Evolutionary conservation across 208 protist species (phyloP).

Genomic region (Leishmania turanica): DNA sequence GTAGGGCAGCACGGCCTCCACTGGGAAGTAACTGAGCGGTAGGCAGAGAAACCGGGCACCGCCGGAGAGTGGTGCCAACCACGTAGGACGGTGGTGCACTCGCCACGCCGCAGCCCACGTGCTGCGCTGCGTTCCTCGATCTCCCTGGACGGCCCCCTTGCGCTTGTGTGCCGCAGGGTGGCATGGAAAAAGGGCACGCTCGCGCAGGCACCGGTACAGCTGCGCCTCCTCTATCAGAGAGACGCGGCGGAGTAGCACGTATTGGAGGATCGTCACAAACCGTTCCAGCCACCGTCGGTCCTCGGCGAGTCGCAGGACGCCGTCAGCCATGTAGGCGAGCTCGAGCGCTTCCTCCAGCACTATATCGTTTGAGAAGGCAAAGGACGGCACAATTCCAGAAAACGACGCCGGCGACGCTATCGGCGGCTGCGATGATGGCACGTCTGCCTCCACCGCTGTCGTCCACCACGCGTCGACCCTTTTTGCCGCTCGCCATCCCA

Average conservation of each 20-base stretch:
- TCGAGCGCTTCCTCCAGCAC: conserved; percentile 30
- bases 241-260: conserved; percentile 45
- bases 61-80: conserved; percentile 29
- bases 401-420: background rate
- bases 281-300: conserved; percentile 37
- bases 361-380: conserved; percentile 37
- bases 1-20: conserved; percentile 59
- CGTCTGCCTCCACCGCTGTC: background rate
- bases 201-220: conserved; percentile 14
- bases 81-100: conserved; percentile 38
- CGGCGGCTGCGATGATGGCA: background rate
- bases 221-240: conserved; percentile 46
- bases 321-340: conserved; percentile 29
- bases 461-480: background rate
- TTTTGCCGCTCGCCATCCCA: conserved; percentile 3
- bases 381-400: conserved; percentile 34
- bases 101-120: conserved; percentile 32
- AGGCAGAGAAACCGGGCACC: conserved; percentile 39
- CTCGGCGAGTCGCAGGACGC: conserved; percentile 24
- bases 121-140: background rate
- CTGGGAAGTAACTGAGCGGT: conserved; percentile 71
- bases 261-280: conserved; percentile 36
- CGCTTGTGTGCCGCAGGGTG: background rate
- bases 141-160: background rate
- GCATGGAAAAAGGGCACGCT: conserved; percentile 19